Evolutionary conservation across 1,284 basidiomycete species (phyloP).

Genomic region (Xerocomus alliaceus): DNA sequence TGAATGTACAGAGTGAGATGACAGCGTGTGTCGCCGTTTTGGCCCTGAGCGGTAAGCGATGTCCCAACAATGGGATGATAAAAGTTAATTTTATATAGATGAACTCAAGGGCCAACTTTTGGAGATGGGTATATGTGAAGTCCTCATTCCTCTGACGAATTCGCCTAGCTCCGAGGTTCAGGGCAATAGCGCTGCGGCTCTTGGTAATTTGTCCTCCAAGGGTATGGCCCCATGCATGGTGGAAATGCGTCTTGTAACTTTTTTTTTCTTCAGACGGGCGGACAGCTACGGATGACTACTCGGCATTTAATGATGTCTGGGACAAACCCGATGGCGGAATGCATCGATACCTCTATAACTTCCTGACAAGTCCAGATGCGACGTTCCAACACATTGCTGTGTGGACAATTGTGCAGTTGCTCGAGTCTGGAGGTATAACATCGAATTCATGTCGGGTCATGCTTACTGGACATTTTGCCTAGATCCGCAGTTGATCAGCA

Average conservation of each 20-base stretch:
- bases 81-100: slow-evolving; percentile 56
- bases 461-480: background rate
- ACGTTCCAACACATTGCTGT: slow-evolving; percentile 99
- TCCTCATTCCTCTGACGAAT: slow-evolving; percentile 95
- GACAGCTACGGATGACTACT: slow-evolving; percentile 90
- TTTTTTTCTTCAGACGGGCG: slow-evolving; percentile 64
- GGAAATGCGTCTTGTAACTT: background rate
- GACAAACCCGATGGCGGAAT: slow-evolving; percentile 97
- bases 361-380: slow-evolving; percentile 93
- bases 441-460: background rate
- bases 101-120: slow-evolving; percentile 94
- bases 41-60: slow-evolving; percentile 81
- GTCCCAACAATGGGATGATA: slow-evolving; percentile 1
- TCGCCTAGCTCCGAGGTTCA: slow-evolving; percentile 98
- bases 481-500: slow-evolving; percentile 89
- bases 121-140: slow-evolving; percentile 98
- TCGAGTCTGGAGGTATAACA: slow-evolving; percentile 85
- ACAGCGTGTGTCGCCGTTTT: slow-evolving; percentile 97
- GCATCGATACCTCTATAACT: slow-evolving; percentile 93
- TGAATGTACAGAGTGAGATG: slow-evolving; percentile 99
- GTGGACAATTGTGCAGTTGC: slow-evolving; percentile 96
- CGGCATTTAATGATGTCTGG: slow-evolving; percentile 98
- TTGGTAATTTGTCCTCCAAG: slow-evolving; percentile 97
- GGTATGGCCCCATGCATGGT: slow-evolving; percentile 54
- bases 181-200: slow-evolving; percentile 96